Base-by-base conservation (phyloP, 2,329 filamentous ascomycete species). In the Apiospora saccharicola region DNA sequence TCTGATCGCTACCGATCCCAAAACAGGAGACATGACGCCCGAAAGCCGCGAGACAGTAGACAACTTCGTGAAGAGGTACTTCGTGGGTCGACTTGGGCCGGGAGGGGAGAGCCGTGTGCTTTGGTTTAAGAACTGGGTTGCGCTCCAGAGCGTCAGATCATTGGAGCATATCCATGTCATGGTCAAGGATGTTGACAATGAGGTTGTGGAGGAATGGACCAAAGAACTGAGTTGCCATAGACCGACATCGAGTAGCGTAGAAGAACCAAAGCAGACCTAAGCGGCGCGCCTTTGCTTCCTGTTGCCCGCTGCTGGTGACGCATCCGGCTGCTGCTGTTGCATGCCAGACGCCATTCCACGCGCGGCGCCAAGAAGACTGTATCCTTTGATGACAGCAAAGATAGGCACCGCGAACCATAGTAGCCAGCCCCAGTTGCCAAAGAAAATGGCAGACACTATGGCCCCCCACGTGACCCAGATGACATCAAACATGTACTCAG, bases 401-500 rank as follows among this genome's bases (percentile, higher is more conserved):
- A 86, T 87, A 7, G 89, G 89, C 4, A 90, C 85, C 30, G 86
- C 79, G 22, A 83, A 78, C 87, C 88, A 90, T 14, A 90, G 77
- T 26, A 89, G 80, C 88, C 88, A 90, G 19, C 85, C 93, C 85
- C 92, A 92, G 81, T 98, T 95, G 4, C 96, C 96, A 68, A 96
- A 89, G 41, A 97, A 75, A 22, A 92, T 88, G 19, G 92, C 95
- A n/a, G 92, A 82, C 12, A 92, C 83, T 53, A 94, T 85, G 71
- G 91, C 93, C 14, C 90, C 91, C 92, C 95, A 98, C 0, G 95
- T 98, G 85, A 97, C 94, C 90, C 98, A 98, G 70, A 98, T 86
- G 69, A 98, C 90, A 84, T 99, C 96, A 89, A 97, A 99, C 93
- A 98, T 94, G 86, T 97, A 98, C 84, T 98, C 96, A 14, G 96